Percentiles rank a stretch among this genome's conserved stretches.
Evolutionary conservation across 139 green algal species (phyloP).

Genomic region (Micractinium sp.): DNA sequence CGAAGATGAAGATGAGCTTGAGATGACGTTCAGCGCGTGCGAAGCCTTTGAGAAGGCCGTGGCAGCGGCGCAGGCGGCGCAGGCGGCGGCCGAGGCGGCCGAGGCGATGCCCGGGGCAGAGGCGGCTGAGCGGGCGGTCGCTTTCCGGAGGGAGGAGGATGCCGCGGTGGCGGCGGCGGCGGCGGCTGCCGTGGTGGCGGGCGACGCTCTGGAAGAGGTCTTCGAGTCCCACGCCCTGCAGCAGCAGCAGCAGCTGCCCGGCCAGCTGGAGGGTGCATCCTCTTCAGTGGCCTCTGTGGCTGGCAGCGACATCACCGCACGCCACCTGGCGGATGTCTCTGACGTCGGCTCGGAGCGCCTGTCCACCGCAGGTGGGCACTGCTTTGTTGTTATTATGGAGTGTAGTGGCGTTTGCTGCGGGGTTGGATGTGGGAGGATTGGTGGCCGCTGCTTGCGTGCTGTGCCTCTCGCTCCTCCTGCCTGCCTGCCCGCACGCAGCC

Average conservation of each 20-base stretch:
- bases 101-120: not conserved
- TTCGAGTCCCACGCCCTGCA: not conserved
- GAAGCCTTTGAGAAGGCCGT: not conserved
- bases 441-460: not conserved
- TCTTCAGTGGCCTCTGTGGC: not conserved
- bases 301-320: not conserved
- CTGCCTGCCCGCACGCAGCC: too few relatives aligned
- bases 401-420: not conserved
- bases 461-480: not conserved
- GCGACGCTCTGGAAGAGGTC: not conserved
- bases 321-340: not conserved
- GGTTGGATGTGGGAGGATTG: not conserved
- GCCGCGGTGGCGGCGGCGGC: constrained; percentile 18
- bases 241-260: not conserved
- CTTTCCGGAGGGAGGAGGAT: not conserved
- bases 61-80: not conserved
- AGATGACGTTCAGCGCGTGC: not conserved
- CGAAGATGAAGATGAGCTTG: not conserved
- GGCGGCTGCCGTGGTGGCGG: constrained; percentile 2
- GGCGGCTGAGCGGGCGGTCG: not conserved
- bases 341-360: not conserved
- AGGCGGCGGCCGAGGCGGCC: constrained; percentile 10
- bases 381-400: not conserved
- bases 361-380: not conserved
- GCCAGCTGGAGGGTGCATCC: not conserved